Percentiles rank a stretch among this genome's conserved stretches.
These are phyloP conservation scores for Monilinia aucupariae DNA, from an alignment of 2,329 filamentous ascomycete genomes.

Conservation along the genomic window DNA sequence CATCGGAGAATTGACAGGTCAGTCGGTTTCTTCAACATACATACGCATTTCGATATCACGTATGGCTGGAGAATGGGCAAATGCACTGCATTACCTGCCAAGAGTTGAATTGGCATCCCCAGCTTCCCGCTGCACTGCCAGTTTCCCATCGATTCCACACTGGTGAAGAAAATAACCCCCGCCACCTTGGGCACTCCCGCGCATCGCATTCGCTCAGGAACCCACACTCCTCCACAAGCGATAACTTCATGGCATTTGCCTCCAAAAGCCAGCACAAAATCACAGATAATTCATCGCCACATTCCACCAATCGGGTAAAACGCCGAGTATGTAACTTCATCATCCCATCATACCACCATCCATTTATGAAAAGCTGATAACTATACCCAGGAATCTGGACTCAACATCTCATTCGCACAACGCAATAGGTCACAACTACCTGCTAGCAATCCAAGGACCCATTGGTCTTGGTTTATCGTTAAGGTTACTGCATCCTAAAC, in stretches of 20 bases:
- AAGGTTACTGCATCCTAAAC: neutral
- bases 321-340: neutral
- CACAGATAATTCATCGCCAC: neutral
- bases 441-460: neutral
- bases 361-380: too few species aligned
- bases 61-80: neutral
- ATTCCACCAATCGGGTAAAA: neutral
- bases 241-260: neutral
- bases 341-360: neutral
- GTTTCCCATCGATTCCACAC: neutral
- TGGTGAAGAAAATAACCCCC: neutral
- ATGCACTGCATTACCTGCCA: neutral
- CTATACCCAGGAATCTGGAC: neutral
- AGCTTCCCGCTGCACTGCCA: conserved; percentile 1
- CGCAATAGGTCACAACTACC: neutral
- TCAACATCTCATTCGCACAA: neutral
- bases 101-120: neutral
- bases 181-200: neutral
- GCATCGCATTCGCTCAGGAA: neutral
- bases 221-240: neutral
- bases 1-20: conserved; percentile 4
- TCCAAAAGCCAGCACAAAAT: neutral
- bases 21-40: neutral
- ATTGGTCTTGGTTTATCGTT: neutral
- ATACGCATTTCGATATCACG: neutral